Evolutionary conservation across 148 eudicot species (phyloP), one percentile per base, ranked within the genome.

Genomic region (Rhododendron ovatum): DNA sequence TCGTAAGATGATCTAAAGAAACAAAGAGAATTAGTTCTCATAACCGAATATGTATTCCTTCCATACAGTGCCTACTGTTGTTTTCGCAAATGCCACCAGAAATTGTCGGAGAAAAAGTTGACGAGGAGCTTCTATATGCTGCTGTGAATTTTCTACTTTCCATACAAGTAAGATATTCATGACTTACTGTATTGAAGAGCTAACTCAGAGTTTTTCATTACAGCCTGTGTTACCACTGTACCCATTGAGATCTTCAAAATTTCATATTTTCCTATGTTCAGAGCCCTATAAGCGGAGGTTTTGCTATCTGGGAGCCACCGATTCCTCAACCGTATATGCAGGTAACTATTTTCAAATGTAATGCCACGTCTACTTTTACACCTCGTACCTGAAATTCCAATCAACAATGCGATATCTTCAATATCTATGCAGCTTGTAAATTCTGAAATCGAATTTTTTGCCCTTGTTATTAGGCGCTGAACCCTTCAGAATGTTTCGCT

Each of bases 271-370:
- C 10, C 17, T 67, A 50, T 48, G 24, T 73, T 84, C 20, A 91
- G 89, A 84, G 83, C 87, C 90, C 90, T 48, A 50, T 28, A 48
- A 90, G 84, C 82, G 93, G 93, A 12, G 93, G 93, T 45, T 91
- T 91, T 80, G 89, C 88, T 6, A 50, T 86, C 47, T 91, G 93
- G 93, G 93, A 91, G 65, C 88, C 89, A 45, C 88, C 92, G 43
- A 76, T 90, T 82, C 89, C 92, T 18, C 85, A 87, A 17, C 89
- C 90, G 43, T 73, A 84, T 43, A 63, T 90, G 73, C 84, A 91
- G 92, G 93, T 91, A 82, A 65, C 20, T 57, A 17, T 57, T 18
- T 5, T 17, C 63, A 17, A 55, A 14, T 55, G 13, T 55, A 17
- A 18, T 55, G 22, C 20, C 24, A 20, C 4, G 6, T 17, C 22